Evolutionary conservation across 2,329 filamentous ascomycete genomes (phyloP).

Genomic region (Claviceps lovelessii): DNA sequence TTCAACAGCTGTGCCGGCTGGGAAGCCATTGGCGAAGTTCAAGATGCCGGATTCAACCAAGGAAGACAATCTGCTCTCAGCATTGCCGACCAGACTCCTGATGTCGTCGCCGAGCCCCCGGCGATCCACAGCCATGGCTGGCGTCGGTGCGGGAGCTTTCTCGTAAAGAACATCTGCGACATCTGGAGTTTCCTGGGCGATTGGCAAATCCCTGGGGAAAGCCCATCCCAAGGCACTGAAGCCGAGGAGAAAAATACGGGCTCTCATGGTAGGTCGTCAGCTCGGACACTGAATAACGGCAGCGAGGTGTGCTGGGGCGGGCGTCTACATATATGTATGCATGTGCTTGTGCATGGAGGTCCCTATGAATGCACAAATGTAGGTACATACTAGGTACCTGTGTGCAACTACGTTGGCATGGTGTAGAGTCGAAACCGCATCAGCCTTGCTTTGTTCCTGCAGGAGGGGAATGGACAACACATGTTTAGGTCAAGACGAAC

Average conservation of each 20-base stretch:
- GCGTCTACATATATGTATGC: neutral
- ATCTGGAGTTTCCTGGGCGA: neutral
- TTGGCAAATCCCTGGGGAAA: neutral
- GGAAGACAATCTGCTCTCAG: slow-evolving; percentile 42
- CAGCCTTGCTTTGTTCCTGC: slow-evolving; percentile 2
- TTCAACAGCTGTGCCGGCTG: slow-evolving; percentile 45
- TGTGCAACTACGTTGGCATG: too few relatives aligned
- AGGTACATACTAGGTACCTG: too few relatives aligned
- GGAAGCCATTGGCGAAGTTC: slow-evolving; percentile 53
- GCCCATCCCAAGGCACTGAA: slow-evolving; percentile 1
- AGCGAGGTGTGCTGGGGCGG: neutral
- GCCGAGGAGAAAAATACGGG: neutral
- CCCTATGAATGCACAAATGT: too few relatives aligned
- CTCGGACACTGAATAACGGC: neutral
- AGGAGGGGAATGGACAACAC: neutral
- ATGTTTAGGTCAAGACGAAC: neutral
- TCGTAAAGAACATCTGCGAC: slow-evolving; percentile 2
- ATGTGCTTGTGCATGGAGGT: too few relatives aligned
- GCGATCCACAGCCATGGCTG: slow-evolving; percentile 11
- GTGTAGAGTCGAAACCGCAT: neutral
- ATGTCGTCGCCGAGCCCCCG: slow-evolving; percentile 27
- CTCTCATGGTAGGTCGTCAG: neutral
- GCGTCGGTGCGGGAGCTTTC: slow-evolving; percentile 14
- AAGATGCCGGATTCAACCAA: slow-evolving; percentile 51
- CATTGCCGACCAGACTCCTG: slow-evolving; percentile 32